phyloP scores from a whole-genome alignment of 805 yeast species.

The Yueomyces sinensis region DNA sequence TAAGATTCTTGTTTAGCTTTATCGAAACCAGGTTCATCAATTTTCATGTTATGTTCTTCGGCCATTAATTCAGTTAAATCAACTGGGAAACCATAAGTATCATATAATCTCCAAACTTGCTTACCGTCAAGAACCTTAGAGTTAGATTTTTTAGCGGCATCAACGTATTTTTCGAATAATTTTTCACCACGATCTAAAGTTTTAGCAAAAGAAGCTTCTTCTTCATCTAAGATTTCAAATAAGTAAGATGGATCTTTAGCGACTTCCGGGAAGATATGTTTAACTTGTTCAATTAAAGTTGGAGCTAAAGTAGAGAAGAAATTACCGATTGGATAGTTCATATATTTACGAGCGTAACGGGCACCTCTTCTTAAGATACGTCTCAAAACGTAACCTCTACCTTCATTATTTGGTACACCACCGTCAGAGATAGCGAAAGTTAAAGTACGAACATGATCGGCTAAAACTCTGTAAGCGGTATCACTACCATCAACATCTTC shows the following conservation, averaged over 20 bases:
- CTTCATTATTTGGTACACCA: conserved; percentile 98
- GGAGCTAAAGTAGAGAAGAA: conserved; percentile 90
- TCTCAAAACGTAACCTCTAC: conserved; percentile 96
- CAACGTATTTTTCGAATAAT: conserved; percentile 86
- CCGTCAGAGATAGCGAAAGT: conserved; percentile 96
- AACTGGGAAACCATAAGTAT: conserved; percentile 98
- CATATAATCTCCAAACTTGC: conserved; percentile 97
- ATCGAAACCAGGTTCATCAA: conserved; percentile 88
- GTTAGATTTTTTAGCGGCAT: conserved; percentile 61
- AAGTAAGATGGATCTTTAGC: conserved; percentile 56
- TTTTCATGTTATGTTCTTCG: conserved; percentile 87
- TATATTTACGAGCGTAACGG: conserved; percentile 89
- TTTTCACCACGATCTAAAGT: conserved; percentile 97
- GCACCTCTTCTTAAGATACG: conserved; percentile 97
- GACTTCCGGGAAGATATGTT: conserved; percentile 86
- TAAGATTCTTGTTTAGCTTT: conserved; percentile 77
- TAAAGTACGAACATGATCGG: conserved; percentile 96
- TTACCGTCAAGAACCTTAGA: conserved; percentile 73
- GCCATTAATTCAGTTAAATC: conserved; percentile 98
- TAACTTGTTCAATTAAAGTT: conserved; percentile 78
- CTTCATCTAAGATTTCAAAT: conserved; percentile 88
- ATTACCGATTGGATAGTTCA: conserved; percentile 89
- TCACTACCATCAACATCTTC: conserved; percentile 93
- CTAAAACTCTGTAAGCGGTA: conserved; percentile 95
- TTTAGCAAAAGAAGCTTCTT: conserved; percentile 87